Evolutionary conservation across 2,329 filamentous ascomycete genomes (phyloP).

Genomic region (Fonsecaea monophora): DNA sequence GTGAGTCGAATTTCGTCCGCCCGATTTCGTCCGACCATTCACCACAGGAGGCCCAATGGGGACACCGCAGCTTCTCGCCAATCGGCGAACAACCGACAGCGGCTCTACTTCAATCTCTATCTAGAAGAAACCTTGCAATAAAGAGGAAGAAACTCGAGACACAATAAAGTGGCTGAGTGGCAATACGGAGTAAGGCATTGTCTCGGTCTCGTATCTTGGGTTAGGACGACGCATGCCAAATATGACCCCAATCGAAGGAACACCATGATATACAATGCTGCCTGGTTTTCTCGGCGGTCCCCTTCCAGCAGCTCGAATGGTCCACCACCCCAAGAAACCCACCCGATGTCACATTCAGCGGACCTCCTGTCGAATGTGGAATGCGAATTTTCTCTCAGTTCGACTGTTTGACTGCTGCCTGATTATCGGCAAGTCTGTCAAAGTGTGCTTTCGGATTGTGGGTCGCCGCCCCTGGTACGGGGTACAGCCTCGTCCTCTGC

Average conservation of each 20-base stretch:
- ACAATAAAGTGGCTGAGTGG: background rate
- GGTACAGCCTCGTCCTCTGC: conserved; percentile 24
- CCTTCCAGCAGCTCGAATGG: background rate
- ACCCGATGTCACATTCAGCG: background rate
- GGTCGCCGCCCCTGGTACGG: conserved; percentile 12
- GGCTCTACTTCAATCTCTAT: background rate
- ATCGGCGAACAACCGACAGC: background rate
- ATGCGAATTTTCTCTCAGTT: background rate
- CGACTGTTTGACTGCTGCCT: conserved; percentile 7
- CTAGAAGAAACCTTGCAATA: background rate
- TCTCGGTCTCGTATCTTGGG: background rate
- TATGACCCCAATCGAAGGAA: background rate
- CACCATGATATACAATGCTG: background rate
- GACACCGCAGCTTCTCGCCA: background rate
- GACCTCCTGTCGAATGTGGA: background rate
- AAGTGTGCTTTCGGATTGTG: conserved; percentile 7
- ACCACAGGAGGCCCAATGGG: background rate
- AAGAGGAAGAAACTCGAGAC: background rate
- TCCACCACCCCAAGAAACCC: background rate
- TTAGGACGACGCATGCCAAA: background rate
- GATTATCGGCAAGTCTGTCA: background rate
- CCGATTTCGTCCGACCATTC: background rate
- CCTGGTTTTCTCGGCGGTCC: background rate
- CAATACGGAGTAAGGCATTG: background rate
- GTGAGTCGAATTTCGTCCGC: background rate